Percentiles rank a stretch among this genome's conserved stretches.
Evolutionary conservation across 352 stramenopile species (phyloP).

Genomic region (Globisporangium lucens): DNA sequence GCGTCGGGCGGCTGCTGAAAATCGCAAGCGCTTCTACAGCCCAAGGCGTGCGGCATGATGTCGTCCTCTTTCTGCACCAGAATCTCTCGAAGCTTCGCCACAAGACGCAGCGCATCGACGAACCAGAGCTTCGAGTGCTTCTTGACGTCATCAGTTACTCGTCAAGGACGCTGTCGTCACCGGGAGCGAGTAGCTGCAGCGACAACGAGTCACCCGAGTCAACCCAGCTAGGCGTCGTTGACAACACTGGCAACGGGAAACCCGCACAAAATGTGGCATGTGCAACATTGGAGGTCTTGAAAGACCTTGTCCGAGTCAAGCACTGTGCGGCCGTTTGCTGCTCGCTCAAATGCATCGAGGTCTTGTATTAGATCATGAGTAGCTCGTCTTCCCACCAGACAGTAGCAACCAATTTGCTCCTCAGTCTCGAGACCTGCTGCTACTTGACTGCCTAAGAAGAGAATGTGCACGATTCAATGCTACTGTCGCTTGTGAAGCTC

Average conservation of each 20-base stretch:
- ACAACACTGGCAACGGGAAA: not conserved
- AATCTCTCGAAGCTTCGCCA: slow-evolving; percentile 22
- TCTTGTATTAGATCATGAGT: slow-evolving; percentile 33
- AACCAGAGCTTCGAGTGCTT: slow-evolving; percentile 22
- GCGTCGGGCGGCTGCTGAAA: slow-evolving; percentile 21
- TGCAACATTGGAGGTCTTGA: slow-evolving; percentile 28
- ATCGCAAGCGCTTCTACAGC: slow-evolving; percentile 14
- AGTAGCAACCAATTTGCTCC: slow-evolving; percentile 9
- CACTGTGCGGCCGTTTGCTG: slow-evolving; percentile 26
- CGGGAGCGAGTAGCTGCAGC: not conserved
- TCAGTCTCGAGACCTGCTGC: slow-evolving; percentile 37
- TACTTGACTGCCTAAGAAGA: slow-evolving; percentile 34
- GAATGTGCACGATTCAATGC: slow-evolving; percentile 14
- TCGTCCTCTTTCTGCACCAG: slow-evolving; percentile 27
- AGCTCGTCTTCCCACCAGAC: slow-evolving; percentile 27
- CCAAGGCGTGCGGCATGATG: slow-evolving; percentile 6
- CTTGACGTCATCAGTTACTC: slow-evolving; percentile 18
- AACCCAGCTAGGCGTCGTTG: too few relatives aligned
- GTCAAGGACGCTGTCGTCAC: not conserved
- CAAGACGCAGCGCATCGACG: slow-evolving; percentile 27
- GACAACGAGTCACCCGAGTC: slow-evolving; percentile 12
- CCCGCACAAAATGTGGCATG: slow-evolving; percentile 18
- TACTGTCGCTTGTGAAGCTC: slow-evolving; percentile 26
- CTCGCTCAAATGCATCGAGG: slow-evolving; percentile 20
- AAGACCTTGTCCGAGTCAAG: slow-evolving; percentile 27